phyloP scores from a whole-genome alignment of 129 eudicot species.

The Silybum marianum region DNA sequence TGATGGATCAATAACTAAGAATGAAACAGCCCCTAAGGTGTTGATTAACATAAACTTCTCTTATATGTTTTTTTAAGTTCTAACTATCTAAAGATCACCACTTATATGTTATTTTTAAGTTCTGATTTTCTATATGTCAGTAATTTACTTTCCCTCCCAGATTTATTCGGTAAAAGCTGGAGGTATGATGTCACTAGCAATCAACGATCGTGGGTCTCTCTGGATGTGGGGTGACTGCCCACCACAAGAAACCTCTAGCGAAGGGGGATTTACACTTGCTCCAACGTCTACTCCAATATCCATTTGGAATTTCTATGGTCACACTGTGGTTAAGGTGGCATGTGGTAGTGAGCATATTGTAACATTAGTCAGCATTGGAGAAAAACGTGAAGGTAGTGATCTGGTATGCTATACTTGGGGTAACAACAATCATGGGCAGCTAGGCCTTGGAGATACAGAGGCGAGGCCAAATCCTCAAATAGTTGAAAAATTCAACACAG shows the following conservation, averaged over 20 bases:
- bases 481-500: conserved; percentile 42
- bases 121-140: conserved; percentile 14
- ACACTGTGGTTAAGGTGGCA: conserved; percentile 81
- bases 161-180: conserved; percentile 79
- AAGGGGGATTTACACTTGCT: conserved; percentile 37
- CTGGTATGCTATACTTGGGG: conserved; percentile 91
- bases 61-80: neutral
- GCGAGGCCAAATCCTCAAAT: conserved; percentile 56
- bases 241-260: conserved; percentile 38
- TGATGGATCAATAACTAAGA: conserved; percentile 38
- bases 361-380: conserved; percentile 65
- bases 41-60: conserved; percentile 4
- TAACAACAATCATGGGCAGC: conserved; percentile 72
- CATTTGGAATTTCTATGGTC: conserved; percentile 65
- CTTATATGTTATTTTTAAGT: neutral
- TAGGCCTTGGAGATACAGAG: conserved; percentile 87
- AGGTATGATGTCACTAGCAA: conserved; percentile 95
- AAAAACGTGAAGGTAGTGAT: conserved; percentile 42
- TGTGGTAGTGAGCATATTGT: conserved; percentile 93
- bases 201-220: conserved; percentile 59
- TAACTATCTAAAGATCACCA: neutral
- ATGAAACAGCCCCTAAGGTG: conserved; percentile 56
- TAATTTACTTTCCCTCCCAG: conserved; percentile 40
- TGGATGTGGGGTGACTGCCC: conserved; percentile 98
- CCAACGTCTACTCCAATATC: conserved; percentile 57